Percentiles rank a stretch among this genome's conserved stretches.
phyloP scores from a whole-genome alignment of 2,329 filamentous ascomycete species.

The Pseudovirgaria hyperparasitica region DNA sequence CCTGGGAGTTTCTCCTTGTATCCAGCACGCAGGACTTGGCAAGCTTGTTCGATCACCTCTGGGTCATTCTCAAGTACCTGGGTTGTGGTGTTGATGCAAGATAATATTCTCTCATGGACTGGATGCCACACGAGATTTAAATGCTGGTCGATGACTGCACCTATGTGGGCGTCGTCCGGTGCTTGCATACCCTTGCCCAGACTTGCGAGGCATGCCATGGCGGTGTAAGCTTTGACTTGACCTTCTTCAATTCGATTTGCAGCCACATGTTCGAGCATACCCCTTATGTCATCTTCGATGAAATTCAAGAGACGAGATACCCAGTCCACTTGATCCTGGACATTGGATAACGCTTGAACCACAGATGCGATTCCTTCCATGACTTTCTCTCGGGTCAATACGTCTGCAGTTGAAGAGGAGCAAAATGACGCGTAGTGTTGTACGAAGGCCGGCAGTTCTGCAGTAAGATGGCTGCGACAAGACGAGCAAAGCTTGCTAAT shows the following conservation, averaged over 20 bases:
- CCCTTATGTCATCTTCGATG: constrained; percentile 44
- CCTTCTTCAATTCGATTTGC: constrained; percentile 25
- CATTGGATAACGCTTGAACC: constrained; percentile 55
- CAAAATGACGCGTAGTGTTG: constrained; percentile 57
- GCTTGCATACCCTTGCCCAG: constrained; percentile 63
- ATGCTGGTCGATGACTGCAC: constrained; percentile 49
- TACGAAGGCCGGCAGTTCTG: constrained; percentile 56
- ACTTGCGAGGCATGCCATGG: constrained; percentile 54
- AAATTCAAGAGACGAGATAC: constrained; percentile 48
- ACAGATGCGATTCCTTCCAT: constrained; percentile 63
- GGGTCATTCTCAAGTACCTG: constrained; percentile 44
- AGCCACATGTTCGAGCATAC: constrained; percentile 17
- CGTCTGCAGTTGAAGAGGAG: constrained; percentile 48
- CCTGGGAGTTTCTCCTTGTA: constrained; percentile 64
- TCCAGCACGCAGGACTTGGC: constrained; percentile 57
- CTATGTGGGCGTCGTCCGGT: constrained; percentile 53
- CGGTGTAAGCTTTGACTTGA: constrained; percentile 34
- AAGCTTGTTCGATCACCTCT: constrained; percentile 61
- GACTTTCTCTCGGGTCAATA: constrained; percentile 58
- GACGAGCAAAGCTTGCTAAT: constrained; percentile 65
- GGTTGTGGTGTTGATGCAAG: constrained; percentile 37
- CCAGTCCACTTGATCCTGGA: constrained; percentile 40
- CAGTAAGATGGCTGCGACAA: constrained; percentile 55
- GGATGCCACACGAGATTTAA: too few relatives aligned
- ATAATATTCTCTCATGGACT: too few relatives aligned